phyloP scores from a whole-genome alignment of 495 filamentous ascomycete genomes.

The Recurvomyces mirabilis region DNA sequence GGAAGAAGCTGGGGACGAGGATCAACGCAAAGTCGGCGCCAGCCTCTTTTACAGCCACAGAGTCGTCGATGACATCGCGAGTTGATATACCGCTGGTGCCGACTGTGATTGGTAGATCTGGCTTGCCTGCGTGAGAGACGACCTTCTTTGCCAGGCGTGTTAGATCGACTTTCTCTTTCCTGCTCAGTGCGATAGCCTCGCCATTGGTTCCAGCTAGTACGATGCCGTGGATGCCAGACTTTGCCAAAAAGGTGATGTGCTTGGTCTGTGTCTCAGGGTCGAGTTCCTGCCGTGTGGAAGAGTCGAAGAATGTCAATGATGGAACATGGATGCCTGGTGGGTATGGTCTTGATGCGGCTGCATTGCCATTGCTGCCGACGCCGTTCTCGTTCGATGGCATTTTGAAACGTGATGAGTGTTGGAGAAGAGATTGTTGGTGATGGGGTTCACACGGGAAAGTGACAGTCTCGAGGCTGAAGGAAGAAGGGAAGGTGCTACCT shows the following conservation, averaged over 20 bases:
- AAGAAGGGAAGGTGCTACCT: no score
- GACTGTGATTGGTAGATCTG: constrained; percentile 26
- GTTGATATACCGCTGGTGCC: constrained; percentile 22
- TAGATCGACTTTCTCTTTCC: constrained; percentile 24
- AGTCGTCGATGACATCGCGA: constrained; percentile 21
- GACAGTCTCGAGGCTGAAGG: no score
- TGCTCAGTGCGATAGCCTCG: constrained; percentile 27
- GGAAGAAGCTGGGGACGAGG: constrained; percentile 25
- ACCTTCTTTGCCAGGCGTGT: constrained; percentile 21
- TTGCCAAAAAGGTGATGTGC: constrained; percentile 30
- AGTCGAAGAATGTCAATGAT: constrained; percentile 32
- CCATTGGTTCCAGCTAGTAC: constrained; percentile 32
- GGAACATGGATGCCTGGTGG: constrained; percentile 35
- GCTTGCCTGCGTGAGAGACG: constrained; percentile 17
- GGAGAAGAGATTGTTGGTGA: no score
- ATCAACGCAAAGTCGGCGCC: constrained; percentile 32
- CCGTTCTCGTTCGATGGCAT: constrained; percentile 10
- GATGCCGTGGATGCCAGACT: constrained; percentile 29
- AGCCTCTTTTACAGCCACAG: constrained; percentile 26
- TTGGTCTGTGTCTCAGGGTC: constrained; percentile 33
- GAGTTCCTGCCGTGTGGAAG: constrained; percentile 31
- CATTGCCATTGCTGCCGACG: not conserved
- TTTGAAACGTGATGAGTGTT: no score
- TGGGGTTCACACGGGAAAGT: no score
- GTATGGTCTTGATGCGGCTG: constrained; percentile 16